Evolutionary conservation across 2,329 filamentous ascomycete species (phyloP).

Genomic region (Trichoderma sp.): DNA sequence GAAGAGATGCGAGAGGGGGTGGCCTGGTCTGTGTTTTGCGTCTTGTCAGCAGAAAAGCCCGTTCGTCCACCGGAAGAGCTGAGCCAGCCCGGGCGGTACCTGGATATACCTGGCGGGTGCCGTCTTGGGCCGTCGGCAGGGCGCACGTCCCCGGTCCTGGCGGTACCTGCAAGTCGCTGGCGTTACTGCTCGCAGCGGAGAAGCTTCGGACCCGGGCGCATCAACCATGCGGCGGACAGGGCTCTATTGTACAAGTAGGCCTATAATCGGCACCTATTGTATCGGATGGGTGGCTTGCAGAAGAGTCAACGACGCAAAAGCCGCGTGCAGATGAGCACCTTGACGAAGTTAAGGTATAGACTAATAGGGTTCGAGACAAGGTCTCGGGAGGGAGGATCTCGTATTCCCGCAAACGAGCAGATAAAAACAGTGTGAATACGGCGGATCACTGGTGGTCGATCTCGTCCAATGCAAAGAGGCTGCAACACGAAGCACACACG

Average conservation of each 20-base stretch:
- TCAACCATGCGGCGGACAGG: neutral
- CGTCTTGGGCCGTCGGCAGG: neutral
- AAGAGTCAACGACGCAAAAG: neutral
- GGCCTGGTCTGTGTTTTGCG: slow-evolving; percentile 14
- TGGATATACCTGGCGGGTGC: neutral
- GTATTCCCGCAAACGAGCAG: neutral
- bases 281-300: neutral
- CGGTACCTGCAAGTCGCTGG: neutral
- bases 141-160: neutral
- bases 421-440: neutral
- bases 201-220: slow-evolving; percentile 3
- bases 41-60: slow-evolving; percentile 7
- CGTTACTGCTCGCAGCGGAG: neutral
- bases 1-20: slow-evolving; percentile 14
- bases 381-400: neutral
- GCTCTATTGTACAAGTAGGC: neutral
- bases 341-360: neutral
- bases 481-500: neutral
- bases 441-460: neutral
- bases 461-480: neutral
- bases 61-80: slow-evolving; percentile 2
- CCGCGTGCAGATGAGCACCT: neutral
- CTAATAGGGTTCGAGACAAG: neutral
- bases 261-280: neutral
- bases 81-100: neutral